Conservation (phyloP, 2,329 filamentous ascomycete species). For the Penicillium capsulatum region DNA sequence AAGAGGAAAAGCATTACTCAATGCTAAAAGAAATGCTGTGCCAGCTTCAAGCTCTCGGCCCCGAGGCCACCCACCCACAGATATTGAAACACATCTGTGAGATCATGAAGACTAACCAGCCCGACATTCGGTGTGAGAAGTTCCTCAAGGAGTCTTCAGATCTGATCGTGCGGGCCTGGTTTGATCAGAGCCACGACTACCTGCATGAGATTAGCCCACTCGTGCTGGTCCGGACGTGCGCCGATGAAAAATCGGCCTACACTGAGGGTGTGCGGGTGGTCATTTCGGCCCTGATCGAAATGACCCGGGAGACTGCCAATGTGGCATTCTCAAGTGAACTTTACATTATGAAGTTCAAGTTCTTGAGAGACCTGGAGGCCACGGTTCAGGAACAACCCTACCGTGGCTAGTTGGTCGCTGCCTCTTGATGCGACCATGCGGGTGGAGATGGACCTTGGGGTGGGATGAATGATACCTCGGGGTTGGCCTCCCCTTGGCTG, state of each 20-base stretch:
- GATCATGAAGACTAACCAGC: background rate
- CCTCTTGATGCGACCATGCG: too few relatives aligned
- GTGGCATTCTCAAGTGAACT: too few relatives aligned
- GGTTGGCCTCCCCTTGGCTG: too few relatives aligned
- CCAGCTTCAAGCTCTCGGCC: constrained; percentile 7
- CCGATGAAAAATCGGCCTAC: constrained; percentile 10
- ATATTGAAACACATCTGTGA: constrained; percentile 14
- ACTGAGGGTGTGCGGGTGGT: constrained; percentile 26
- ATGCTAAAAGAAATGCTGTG: constrained; percentile 13
- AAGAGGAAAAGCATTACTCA: too few relatives aligned
- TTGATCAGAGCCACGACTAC: constrained; percentile 7
- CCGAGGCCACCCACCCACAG: constrained; percentile 8
- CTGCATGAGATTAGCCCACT: constrained; percentile 27
- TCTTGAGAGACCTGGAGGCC: too few relatives aligned
- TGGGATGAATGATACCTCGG: too few relatives aligned
- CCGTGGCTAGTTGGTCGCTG: too few relatives aligned
- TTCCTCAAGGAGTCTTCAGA: too few relatives aligned
- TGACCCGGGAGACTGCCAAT: constrained; percentile 27
- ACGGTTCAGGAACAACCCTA: too few relatives aligned
- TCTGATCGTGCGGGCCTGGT: constrained; percentile 3
- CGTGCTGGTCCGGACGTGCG: constrained; percentile 12
- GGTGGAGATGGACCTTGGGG: too few relatives aligned
- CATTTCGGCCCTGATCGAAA: constrained; percentile 25
- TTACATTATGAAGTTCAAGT: too few relatives aligned
- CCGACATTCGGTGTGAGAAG: constrained; percentile 2